These are phyloP conservation scores for Acacia melanoxylon DNA, from an alignment of 306 rosid genomes.

Conservation along the genomic window DNA sequence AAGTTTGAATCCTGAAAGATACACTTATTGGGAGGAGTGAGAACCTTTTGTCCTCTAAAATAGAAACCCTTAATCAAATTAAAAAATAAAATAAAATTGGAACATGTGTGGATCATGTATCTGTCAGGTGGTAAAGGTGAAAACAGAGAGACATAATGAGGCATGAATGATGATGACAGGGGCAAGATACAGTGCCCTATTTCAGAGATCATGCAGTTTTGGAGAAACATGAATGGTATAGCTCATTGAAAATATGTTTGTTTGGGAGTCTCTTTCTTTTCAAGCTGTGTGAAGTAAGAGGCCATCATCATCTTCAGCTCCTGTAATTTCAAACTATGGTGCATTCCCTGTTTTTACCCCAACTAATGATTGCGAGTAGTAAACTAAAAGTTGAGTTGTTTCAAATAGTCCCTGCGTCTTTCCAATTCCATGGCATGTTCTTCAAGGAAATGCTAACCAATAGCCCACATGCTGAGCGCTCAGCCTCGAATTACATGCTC, in stretches of 20 bases:
- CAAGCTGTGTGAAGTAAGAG: conserved; percentile 27
- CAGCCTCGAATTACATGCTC: neutral
- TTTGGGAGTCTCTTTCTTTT: conserved; percentile 32
- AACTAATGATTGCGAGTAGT: neutral
- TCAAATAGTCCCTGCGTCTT: too few species aligned
- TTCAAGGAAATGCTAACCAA: neutral
- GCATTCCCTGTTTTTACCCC: neutral
- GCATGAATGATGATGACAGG: too few species aligned
- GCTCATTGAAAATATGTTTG: conserved; percentile 36
- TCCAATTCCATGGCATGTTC: neutral
- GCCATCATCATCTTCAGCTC: neutral
- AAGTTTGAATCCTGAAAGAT: too few species aligned
- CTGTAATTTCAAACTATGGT: neutral
- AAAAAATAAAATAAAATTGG: too few species aligned
- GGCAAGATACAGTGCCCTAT: neutral
- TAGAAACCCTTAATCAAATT: too few species aligned
- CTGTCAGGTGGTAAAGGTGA: too few species aligned
- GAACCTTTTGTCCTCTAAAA: too few species aligned
- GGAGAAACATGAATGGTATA: conserved; percentile 28
- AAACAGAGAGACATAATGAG: too few species aligned
- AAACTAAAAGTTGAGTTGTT: too few species aligned
- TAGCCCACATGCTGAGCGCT: too few species aligned
- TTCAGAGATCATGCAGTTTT: conserved; percentile 38
- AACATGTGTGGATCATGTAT: too few species aligned
- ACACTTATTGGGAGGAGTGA: too few species aligned